These are phyloP conservation scores for Cornus florida DNA, from an alignment of 148 eudicot species.

Conservation along the genomic window DNA sequence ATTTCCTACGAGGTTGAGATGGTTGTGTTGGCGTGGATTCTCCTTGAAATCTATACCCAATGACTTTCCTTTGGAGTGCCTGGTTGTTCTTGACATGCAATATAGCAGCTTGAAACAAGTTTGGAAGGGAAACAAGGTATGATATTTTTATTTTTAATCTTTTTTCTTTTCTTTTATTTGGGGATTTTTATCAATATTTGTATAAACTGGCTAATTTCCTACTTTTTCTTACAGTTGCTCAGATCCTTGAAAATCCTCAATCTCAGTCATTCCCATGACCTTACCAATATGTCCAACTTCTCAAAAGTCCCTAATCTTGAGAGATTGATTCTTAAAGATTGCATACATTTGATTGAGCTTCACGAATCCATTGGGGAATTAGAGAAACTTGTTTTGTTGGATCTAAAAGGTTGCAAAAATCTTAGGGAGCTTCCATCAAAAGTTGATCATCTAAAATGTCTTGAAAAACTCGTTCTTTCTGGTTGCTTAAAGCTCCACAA, in stretches of 20 bases:
- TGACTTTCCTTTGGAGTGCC: constrained; percentile 6
- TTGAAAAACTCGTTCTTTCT: constrained; percentile 1
- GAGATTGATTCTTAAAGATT: not conserved
- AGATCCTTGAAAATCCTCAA: constrained; percentile 2
- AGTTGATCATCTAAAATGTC: constrained; percentile 6
- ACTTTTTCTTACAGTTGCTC: not conserved
- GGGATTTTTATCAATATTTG: not conserved
- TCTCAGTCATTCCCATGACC: constrained; percentile 11
- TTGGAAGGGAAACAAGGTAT: constrained; percentile 13
- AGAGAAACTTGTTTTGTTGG: constrained; percentile 1
- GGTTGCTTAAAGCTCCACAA: constrained; percentile 9
- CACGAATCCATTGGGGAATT: constrained; percentile 17
- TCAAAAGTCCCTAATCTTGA: constrained; percentile 6
- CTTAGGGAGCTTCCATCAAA: constrained; percentile 11
- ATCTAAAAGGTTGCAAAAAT: constrained; percentile 14
- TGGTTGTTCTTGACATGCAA: constrained; percentile 8
- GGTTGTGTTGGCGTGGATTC: constrained; percentile 6
- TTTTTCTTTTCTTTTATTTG: not conserved
- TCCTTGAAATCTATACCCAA: not conserved
- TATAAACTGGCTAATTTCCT: not conserved
- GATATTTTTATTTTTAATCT: too few relatives aligned
- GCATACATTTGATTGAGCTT: constrained; percentile 9
- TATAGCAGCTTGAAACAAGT: constrained; percentile 5
- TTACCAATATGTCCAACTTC: constrained; percentile 5
- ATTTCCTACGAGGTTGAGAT: constrained; percentile 7